These are phyloP conservation scores for Xylaria curta DNA, from an alignment of 495 filamentous ascomycete species.

Conservation along the genomic window DNA sequence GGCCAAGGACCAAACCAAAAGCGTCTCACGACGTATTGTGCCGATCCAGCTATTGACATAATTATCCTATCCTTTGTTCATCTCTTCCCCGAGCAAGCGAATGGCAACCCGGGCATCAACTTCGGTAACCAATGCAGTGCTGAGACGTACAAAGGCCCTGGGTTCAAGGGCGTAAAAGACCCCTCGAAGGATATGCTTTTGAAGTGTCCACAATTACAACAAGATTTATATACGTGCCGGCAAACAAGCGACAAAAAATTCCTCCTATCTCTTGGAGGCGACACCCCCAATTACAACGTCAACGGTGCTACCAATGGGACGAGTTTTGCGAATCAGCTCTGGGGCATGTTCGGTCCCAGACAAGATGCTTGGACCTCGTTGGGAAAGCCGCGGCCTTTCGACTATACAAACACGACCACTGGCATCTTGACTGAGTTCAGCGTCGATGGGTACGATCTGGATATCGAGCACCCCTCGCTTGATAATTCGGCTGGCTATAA, in stretches of 20 bases:
- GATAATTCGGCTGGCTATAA: slow-evolving; percentile 37
- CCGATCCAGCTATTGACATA: slow-evolving; percentile 65
- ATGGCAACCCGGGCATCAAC: slow-evolving; percentile 65
- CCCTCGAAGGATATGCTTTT: slow-evolving; percentile 35
- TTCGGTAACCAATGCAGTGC: slow-evolving; percentile 70
- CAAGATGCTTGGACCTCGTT: slow-evolving; percentile 45
- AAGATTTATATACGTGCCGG: slow-evolving; percentile 59
- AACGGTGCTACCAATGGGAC: slow-evolving; percentile 54
- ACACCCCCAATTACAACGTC: slow-evolving; percentile 49
- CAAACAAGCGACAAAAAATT: slow-evolving; percentile 63
- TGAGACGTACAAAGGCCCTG: slow-evolving; percentile 41
- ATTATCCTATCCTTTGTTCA: slow-evolving; percentile 73
- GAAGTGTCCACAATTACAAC: slow-evolving; percentile 42
- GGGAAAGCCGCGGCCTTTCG: slow-evolving; percentile 47
- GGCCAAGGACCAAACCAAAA: slow-evolving; percentile 55
- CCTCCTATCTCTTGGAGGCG: slow-evolving; percentile 70
- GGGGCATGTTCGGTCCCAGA: slow-evolving; percentile 67
- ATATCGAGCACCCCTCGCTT: slow-evolving; percentile 57
- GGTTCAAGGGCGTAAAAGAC: slow-evolving; percentile 37
- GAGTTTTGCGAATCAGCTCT: slow-evolving; percentile 66
- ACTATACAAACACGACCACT: slow-evolving; percentile 43
- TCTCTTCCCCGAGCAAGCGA: slow-evolving; percentile 62
- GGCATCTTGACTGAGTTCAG: slow-evolving; percentile 42
- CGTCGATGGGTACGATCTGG: slow-evolving; percentile 67
- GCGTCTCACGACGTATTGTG: slow-evolving; percentile 62